phyloP scores from a whole-genome alignment of 1,284 basidiomycete species.

The Tilletia setariae region DNA sequence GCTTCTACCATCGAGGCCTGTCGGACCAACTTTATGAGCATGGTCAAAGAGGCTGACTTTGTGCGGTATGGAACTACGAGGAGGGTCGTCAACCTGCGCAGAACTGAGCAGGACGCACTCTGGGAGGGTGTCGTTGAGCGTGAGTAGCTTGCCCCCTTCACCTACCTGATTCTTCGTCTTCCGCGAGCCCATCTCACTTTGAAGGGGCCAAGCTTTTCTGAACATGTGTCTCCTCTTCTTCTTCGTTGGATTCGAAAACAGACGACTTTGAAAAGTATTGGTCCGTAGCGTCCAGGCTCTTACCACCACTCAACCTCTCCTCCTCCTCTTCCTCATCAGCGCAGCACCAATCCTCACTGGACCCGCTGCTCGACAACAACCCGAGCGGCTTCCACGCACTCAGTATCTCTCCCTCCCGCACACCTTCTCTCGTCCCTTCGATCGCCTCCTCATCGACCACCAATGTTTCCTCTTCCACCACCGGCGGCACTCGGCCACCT shows the following conservation, averaged over 20 bases:
- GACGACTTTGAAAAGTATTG: constrained; percentile 94
- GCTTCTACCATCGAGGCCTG: constrained; percentile 29
- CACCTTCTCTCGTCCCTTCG: constrained; percentile 13
- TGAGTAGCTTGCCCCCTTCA: constrained; percentile 13
- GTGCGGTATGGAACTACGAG: constrained; percentile 45
- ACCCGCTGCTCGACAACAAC: constrained; percentile 26
- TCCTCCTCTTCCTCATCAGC: neutral
- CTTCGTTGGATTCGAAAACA: constrained; percentile 44
- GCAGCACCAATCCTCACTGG: constrained; percentile 16
- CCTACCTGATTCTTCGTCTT: no score
- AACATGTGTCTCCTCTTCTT: neutral
- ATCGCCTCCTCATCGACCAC: constrained; percentile 27
- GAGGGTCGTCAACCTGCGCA: constrained; percentile 38
- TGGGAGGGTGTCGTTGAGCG: constrained; percentile 39
- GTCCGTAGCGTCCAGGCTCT: constrained; percentile 80
- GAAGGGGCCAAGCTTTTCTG: neutral
- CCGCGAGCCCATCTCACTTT: no score
- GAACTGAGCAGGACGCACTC: constrained; percentile 41
- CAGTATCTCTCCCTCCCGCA: constrained; percentile 8
- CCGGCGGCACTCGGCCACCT: neutral
- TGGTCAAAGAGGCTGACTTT: constrained; percentile 50
- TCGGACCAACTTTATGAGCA: constrained; percentile 43
- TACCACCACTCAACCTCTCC: constrained; percentile 47
- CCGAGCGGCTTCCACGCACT: constrained; percentile 26
- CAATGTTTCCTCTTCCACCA: constrained; percentile 18